Base-by-base conservation (phyloP, 2,329 filamentous ascomycete genomes). In the Neofusicoccum cordaticola region DNA sequence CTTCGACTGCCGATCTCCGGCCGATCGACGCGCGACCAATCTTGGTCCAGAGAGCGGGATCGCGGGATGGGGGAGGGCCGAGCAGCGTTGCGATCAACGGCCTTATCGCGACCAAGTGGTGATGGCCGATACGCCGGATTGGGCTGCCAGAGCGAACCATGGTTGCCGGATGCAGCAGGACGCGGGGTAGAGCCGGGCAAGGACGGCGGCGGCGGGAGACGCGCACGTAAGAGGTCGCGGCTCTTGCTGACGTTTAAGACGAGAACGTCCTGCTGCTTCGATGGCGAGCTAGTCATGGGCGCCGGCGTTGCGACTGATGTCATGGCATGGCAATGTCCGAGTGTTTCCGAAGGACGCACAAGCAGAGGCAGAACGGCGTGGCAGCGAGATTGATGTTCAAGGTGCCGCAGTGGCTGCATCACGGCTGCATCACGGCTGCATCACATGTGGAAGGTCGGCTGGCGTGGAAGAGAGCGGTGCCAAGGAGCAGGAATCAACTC, bases 151-250 rank as follows among this genome's bases (percentile, higher is more conserved):
- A 35, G n/a, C 27, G 53, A 60, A 37, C 56, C 56, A 37, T 47
- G 56, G 56, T 22, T 47, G 41, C 47, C 56, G 27, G 37, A 60
- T 47, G 42, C 56, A 60, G 56, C 37, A 60, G 56, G 56, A 47
- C 56, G 56, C 56, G 56, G 56, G 56, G 56, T 52, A 35, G 31
- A 60, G 3, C 22, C 22, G 37, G 42, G 8, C 22, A 31, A 37
- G 27, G 13, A 58, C 27, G 8, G 53, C 22, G 53, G 19, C 19
- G 5, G 22, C 22, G 22, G 22, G 22, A 22, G 22, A 22, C 22
- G 22, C 22, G 22, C 22, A 22, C 22, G 22, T 22, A 22, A 3
- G 22, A 22, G 22, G 22, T 22, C 22, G 22, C 22, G 22, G 22
- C 22, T 22, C 22, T 19, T 52, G 48, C 13, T 37, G 48, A 52